Base-by-base conservation (phyloP, 345 rosid genomes). In the Draba incana region DNA sequence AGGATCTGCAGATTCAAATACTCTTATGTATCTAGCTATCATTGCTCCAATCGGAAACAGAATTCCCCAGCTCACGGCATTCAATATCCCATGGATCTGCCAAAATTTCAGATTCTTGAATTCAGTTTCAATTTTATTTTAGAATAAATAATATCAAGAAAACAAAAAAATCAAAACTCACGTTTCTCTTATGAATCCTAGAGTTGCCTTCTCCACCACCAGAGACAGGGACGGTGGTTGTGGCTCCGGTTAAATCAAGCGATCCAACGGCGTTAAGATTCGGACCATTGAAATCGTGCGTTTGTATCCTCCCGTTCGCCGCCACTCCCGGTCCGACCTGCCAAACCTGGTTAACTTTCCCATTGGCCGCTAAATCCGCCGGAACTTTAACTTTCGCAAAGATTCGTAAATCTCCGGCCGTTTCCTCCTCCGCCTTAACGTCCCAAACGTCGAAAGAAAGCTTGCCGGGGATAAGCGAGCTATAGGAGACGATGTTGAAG, bases 281-380 rank as follows among this genome's bases (percentile, higher is more conserved):
- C 0, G 80, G 45, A 9, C 55, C 0, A 1, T 1, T 47, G 45
- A 81, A 71, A 1, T 42, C 82, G 48, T 88, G 89, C 28, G 63
- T 25, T 3, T 23, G 66, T 49, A 75, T 56, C n/a, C 0, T 8
- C 8, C 81, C 84, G 10, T 48, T 52, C 0, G 71, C 8, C 13
- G 38, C 51, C 6, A 81, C 81, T 3, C 81, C 50, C 3, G 91
- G 83, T 9, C 96, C 98, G 0, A 86, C 83, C 75, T 92, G 95
- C 98, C 98, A 92, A 14, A 90, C 88, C 77, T 92, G 97, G 65
- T 88, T 84, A 6, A 90, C 49, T 66, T 74, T 80, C 53, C 82
- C 81, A 0, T 5, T 66, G 10, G 81, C 80, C 16, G 79, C 84
- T 15, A 81, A 74, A 35, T 75, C 75, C 50, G 81, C 84, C 55